Evolutionary conservation across 129 eudicot genomes (phyloP), one percentile per base, ranked within the genome.

Genomic region (Lonicera japonica): DNA sequence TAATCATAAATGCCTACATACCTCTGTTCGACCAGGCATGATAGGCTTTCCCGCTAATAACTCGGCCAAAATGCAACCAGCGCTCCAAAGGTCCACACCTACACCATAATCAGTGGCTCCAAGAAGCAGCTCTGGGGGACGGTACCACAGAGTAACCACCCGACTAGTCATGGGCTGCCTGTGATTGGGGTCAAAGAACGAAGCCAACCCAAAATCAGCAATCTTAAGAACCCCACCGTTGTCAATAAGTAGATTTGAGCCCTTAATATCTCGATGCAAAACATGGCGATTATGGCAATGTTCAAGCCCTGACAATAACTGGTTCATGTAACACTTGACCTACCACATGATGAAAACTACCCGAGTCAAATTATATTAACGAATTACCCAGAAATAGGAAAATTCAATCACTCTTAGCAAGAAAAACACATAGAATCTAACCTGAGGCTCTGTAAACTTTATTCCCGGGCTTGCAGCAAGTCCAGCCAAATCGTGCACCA

Each of bases 321-420:
- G 97, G 63, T 87, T 78, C 94, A 91, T 91, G 74, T 79, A 91
- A 81, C 97, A 91, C 76, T 91, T 91, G 38, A 91, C 95, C 97
- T 91, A 58, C 57, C 52, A 60, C 79, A 58, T 56, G 61, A 68
- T 2, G 1, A 43, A 14, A 0, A 14, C 9, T 54, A 14, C 56
- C 38, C 21, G 20, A 4, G 63, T 41, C 24, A 50, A 69, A 6
- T 36, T n/a, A 17, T 24, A 25, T 40, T 18, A 8, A 39, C 61
- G 56, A 24, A 54, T 20, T 4, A 38, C 36, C 36, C 46, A 25
- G n/a, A 13, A 47, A n/a, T 14, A 17, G 48, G 38, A 39, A 68
- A 48, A n/a, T 4, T 18, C 21, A 25, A 29, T 45, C 20, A 20
- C 23, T 24, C 19, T 18, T 50, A 11, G 24, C 47, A 39, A 15